Percentiles rank a stretch among this genome's conserved stretches.
These are phyloP conservation scores for Myxozyma sirexii DNA, from an alignment of 805 yeast species.

Conservation along the genomic window DNA sequence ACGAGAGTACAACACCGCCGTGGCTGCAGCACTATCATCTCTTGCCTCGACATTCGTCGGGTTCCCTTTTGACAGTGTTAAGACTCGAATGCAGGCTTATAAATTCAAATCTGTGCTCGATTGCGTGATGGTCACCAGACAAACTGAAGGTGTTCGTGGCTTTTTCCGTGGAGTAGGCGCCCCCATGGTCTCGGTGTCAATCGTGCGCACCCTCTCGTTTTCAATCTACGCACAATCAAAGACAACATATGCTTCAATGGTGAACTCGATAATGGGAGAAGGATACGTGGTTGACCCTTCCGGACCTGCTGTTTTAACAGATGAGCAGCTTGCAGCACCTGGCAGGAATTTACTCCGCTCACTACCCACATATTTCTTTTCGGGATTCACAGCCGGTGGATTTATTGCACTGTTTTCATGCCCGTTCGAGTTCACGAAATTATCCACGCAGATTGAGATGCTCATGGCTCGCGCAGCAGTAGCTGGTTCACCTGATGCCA, in stretches of 20 bases:
- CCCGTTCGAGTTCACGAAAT: constrained; percentile 83
- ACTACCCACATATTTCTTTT: constrained; percentile 38
- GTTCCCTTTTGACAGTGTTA: constrained; percentile 83
- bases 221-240: constrained; percentile 61
- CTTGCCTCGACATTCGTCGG: constrained; percentile 69
- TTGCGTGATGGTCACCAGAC: constrained; percentile 59
- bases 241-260: constrained; percentile 42
- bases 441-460: constrained; percentile 70
- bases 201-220: constrained; percentile 67
- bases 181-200: constrained; percentile 37
- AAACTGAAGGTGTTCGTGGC: constrained; percentile 66
- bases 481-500: constrained; percentile 42
- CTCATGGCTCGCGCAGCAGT: constrained; percentile 44
- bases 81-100: constrained; percentile 84
- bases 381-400: constrained; percentile 72
- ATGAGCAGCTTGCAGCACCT: constrained; percentile 19
- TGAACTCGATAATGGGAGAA: constrained; percentile 11
- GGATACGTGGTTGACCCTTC: constrained; percentile 22
- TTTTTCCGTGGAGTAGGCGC: constrained; percentile 68
- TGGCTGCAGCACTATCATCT: constrained; percentile 67
- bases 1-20: constrained; percentile 41
- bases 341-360: constrained; percentile 23
- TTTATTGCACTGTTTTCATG: constrained; percentile 67
- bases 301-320: constrained; percentile 16
- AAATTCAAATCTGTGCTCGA: constrained; percentile 58